These are phyloP conservation scores for Aureobasidium mangrovei DNA, from an alignment of 2,329 filamentous ascomycete genomes.

Conservation along the genomic window DNA sequence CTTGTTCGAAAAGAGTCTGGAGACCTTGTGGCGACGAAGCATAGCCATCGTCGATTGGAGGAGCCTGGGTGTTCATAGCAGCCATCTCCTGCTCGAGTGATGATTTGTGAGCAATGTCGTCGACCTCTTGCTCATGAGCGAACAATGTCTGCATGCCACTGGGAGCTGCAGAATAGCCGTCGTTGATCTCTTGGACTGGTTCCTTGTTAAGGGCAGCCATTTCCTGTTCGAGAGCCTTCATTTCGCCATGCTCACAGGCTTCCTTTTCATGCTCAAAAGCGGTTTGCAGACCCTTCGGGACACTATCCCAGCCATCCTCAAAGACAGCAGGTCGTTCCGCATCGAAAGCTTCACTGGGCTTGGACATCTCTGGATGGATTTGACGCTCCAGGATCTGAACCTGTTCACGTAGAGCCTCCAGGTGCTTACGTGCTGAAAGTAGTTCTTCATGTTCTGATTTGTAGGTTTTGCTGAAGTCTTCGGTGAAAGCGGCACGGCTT, in stretches of 20 bases:
- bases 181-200: background rate
- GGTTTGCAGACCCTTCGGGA: conserved; percentile 6
- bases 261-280: conserved; percentile 8
- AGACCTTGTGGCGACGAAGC: conserved; percentile 10
- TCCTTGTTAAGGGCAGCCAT: conserved; percentile 9
- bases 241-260: background rate
- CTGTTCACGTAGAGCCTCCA: conserved; percentile 5
- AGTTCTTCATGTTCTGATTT: conserved; percentile 9
- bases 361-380: conserved; percentile 1
- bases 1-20: conserved; percentile 14
- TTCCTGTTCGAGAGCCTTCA: conserved; percentile 17
- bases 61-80: conserved; percentile 5
- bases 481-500: background rate
- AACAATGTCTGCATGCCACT: conserved; percentile 44
- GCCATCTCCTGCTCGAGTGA: conserved; percentile 18
- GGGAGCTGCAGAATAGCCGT: conserved; percentile 21
- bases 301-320: conserved; percentile 5
- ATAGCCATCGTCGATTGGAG: conserved; percentile 2
- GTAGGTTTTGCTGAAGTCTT: background rate
- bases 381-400: conserved; percentile 9
- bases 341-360: background rate
- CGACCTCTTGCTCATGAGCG: conserved; percentile 30
- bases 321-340: conserved; percentile 4
- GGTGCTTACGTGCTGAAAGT: background rate
- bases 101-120: background rate